Evolutionary conservation across 1,139 yeast species (phyloP).

Genomic region (Geotrichum aggregatum): DNA sequence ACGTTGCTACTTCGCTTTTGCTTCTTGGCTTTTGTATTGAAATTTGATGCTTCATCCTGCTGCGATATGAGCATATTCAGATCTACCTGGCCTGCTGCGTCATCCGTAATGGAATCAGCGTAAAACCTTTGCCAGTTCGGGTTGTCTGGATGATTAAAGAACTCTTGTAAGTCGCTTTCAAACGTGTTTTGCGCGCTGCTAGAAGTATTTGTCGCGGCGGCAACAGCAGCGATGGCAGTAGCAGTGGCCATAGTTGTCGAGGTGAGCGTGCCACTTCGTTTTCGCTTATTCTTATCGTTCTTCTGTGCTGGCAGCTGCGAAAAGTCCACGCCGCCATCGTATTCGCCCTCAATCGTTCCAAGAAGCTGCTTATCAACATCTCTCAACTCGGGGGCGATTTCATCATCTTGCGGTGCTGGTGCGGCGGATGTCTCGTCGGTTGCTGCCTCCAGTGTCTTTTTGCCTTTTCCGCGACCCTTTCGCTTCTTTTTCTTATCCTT

Average conservation of each 20-base stretch:
- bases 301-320: background rate
- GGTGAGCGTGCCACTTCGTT: slow-evolving; percentile 16
- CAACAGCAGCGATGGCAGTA: slow-evolving; percentile 6
- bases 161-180: slow-evolving; percentile 20
- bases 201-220: slow-evolving; percentile 8
- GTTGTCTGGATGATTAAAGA: slow-evolving; percentile 14
- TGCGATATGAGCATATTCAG: slow-evolving; percentile 15
- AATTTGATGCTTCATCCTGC: background rate
- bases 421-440: slow-evolving; percentile 18
- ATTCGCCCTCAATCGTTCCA: slow-evolving; percentile 24
- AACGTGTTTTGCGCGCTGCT: slow-evolving; percentile 5
- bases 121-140: slow-evolving; percentile 22
- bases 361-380: slow-evolving; percentile 22
- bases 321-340: slow-evolving; percentile 20
- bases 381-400: slow-evolving; percentile 26
- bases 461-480: slow-evolving; percentile 24
- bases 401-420: slow-evolving; percentile 14
- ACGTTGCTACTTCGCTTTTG: slow-evolving; percentile 15
- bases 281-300: slow-evolving; percentile 20
- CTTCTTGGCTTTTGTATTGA: slow-evolving; percentile 5
- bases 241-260: slow-evolving; percentile 15
- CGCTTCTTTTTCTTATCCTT: slow-evolving; percentile 24
- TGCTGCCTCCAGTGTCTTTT: slow-evolving; percentile 24
- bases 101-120: slow-evolving; percentile 15
- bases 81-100: slow-evolving; percentile 14